Percentiles rank a stretch among this genome's conserved stretches.
phyloP scores from a whole-genome alignment of 140 eudicot genomes.

The Anethum foeniculum region DNA sequence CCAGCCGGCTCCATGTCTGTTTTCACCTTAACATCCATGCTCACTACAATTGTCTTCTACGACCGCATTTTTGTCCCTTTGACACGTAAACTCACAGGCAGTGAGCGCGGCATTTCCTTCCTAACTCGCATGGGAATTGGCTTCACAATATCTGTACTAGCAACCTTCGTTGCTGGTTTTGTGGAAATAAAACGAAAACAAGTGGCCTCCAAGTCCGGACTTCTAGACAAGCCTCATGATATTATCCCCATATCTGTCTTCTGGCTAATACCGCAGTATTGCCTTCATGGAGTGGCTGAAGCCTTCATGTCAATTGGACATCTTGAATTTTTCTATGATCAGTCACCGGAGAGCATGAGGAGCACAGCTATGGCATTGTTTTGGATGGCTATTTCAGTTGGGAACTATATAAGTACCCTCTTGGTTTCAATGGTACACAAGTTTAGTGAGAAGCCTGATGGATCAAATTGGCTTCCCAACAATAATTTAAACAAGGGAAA shows the following conservation, averaged over 20 bases:
- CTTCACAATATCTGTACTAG: conserved; percentile 13
- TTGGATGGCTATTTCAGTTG: conserved; percentile 22
- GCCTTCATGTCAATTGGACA: conserved; percentile 25
- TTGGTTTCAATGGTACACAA: conserved; percentile 23
- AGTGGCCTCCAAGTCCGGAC: conserved; percentile 1
- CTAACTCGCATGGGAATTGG: conserved; percentile 31
- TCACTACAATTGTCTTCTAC: conserved; percentile 32
- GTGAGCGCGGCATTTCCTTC: conserved; percentile 22
- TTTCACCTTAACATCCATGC: conserved; percentile 43
- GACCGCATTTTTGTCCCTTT: conserved; percentile 43
- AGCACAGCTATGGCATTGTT: conserved; percentile 25
- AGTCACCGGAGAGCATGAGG: conserved; percentile 36
- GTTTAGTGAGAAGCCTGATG: conserved; percentile 3
- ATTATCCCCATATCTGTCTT: conserved; percentile 9
- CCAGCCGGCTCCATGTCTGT: conserved; percentile 52
- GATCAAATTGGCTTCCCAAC: conserved; percentile 29
- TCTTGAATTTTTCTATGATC: conserved; percentile 32
- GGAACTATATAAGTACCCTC: conserved; percentile 21
- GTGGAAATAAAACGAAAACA: conserved; percentile 18
- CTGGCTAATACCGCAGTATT: conserved; percentile 27
- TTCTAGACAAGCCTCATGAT: background rate
- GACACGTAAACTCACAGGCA: conserved; percentile 21
- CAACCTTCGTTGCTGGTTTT: conserved; percentile 24
- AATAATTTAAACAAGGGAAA: conserved; percentile 22
- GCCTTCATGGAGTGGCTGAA: conserved; percentile 24